Evolutionary conservation across 2,329 filamentous ascomycete species (phyloP), one percentile per base, ranked within the genome.

Genomic region (Diplodia mutila): DNA sequence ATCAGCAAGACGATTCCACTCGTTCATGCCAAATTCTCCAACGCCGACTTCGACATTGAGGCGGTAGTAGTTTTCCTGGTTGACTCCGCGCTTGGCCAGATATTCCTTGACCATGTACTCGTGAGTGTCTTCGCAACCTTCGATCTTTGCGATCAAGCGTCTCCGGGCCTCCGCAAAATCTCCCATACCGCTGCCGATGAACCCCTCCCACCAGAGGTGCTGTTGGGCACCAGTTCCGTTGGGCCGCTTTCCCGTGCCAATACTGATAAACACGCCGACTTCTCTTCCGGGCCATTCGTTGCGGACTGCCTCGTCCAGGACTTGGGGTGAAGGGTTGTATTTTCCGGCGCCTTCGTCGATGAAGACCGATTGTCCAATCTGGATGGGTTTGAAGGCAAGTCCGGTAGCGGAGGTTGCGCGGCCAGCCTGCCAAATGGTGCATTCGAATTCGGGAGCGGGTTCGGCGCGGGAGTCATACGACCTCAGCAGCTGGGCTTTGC

Each of bases 11-110:
- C 94, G 88, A 73, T 92, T 88, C 95, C 95, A 99, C 77, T 98
- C 95, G 76, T 98, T 99, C 93, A 99, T 98, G 63, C 92, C 94
- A 77, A 97, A 98, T 76, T 98, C 95, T 65, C 94, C 94, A 3
- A 98, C 94, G 1, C 94, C 95, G 18, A 97, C 90, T 76, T 98
- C 94, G 49, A 98, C 95, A 71, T 99, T 99, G n/a, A 98, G 84
- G 8, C 95, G 91, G 78, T 93, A 97, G 81, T 99, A 99, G 77
- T 96, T 92, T 68, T 97, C 94, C 63, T 88, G 86, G 73, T 91
- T 94, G 69, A 98, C 92, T 29, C 90, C 88, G 39, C 93, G 88
- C 77, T 89, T 91, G 7, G 87, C 81, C 25, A 98, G 84, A 71
- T 94, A 88, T 57, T 96, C 91, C 68, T 87, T 88, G 68, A 91